Conservation (phyloP, 345 rosid species). For the Camelina hispida region DNA sequence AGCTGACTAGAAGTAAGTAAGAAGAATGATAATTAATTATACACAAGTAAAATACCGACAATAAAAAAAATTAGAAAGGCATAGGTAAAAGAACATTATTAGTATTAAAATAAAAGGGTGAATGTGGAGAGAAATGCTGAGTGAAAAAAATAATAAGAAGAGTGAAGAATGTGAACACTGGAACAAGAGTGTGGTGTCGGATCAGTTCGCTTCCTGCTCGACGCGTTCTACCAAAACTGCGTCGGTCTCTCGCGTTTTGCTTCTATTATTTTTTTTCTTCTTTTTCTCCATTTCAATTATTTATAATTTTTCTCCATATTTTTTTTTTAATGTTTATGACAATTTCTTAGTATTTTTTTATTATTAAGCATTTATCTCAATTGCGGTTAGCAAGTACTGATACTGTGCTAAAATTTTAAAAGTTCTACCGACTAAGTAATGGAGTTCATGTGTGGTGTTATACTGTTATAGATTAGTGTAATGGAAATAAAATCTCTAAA, state of each 20-base stretch:
- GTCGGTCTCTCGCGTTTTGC: conserved; percentile 43
- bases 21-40: too few species aligned
- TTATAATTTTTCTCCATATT: not conserved
- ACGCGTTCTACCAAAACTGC: conserved; percentile 42
- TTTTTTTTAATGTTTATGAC: not conserved
- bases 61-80: too few species aligned
- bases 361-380: not conserved
- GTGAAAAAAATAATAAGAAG: not conserved
- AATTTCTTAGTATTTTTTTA: not conserved
- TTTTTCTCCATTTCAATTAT: not conserved
- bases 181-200: conserved; percentile 32
- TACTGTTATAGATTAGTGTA: not conserved
- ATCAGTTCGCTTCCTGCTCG: conserved; percentile 7
- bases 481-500: not conserved
- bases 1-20: too few species aligned
- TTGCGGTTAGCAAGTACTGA: conserved; percentile 8
- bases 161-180: conserved; percentile 27
- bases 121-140: not conserved
- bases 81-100: too few species aligned
- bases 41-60: too few species aligned
- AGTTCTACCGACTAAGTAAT: conserved; percentile 1
- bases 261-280: not conserved
- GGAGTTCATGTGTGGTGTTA: not conserved
- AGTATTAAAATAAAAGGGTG: not conserved
- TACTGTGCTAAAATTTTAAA: not conserved